phyloP scores from a whole-genome alignment of 345 rosid genomes.

The Moricandia moricandioides region DNA sequence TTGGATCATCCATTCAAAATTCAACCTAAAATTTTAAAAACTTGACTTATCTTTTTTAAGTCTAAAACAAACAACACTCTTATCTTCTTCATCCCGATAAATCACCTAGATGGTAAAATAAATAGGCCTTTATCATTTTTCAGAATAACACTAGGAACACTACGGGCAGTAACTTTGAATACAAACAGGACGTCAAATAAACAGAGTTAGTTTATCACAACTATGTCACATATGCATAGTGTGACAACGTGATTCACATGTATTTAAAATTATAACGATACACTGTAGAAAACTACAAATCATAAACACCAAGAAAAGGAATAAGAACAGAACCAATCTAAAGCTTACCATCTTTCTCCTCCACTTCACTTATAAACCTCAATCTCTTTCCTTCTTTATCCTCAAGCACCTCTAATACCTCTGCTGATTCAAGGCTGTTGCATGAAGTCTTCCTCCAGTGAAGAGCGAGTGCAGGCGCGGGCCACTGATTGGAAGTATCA shows the following conservation, averaged over 20 bases:
- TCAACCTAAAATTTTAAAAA: no score
- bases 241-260: background rate
- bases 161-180: background rate
- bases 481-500: slow-evolving; percentile 44
- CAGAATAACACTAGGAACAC: background rate
- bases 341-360: slow-evolving; percentile 60
- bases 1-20: no score
- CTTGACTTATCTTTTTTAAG: no score
- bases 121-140: no score
- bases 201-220: background rate
- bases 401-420: slow-evolving; percentile 50
- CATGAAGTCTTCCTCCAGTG: slow-evolving; percentile 59
- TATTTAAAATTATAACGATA: background rate
- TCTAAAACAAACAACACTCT: no score
- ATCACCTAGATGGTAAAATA: no score
- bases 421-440: slow-evolving; percentile 52
- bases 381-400: slow-evolving; percentile 53
- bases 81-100: no score
- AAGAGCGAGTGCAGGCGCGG: slow-evolving; percentile 55
- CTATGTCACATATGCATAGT: background rate
- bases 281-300: slow-evolving; percentile 33
- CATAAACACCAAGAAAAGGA: slow-evolving; percentile 56
- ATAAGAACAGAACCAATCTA: slow-evolving; percentile 69
- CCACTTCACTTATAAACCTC: slow-evolving; percentile 68
- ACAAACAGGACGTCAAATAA: background rate